Percentiles rank a stretch among this genome's conserved stretches.
Conservation (phyloP, 306 rosid species). For the Notholithocarpus densiflorus region DNA sequence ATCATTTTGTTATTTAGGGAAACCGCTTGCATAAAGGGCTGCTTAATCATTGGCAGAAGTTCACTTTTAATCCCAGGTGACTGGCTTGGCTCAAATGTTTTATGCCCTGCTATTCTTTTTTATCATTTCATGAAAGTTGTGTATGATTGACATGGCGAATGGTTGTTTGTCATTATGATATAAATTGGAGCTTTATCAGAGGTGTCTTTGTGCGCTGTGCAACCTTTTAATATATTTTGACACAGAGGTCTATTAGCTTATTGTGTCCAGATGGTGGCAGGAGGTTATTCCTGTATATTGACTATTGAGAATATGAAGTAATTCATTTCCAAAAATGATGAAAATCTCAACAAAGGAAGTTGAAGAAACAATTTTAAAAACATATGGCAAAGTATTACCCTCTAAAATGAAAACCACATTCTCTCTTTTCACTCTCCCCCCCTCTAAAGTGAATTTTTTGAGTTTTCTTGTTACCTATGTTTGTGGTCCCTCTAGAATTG, state of each 20-base stretch:
- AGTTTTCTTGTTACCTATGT: not conserved
- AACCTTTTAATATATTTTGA: too few relatives aligned
- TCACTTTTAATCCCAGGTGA: slow-evolving; percentile 96
- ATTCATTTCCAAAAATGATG: not conserved
- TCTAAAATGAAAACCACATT: too few relatives aligned
- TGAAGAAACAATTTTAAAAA: not conserved
- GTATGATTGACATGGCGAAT: not conserved
- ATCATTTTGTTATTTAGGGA: slow-evolving; percentile 49
- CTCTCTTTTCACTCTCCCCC: too few relatives aligned
- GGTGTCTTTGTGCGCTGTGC: not conserved
- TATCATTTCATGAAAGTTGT: slow-evolving; percentile 3
- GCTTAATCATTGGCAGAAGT: slow-evolving; percentile 89
- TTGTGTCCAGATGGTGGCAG: not conserved
- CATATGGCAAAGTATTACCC: not conserved
- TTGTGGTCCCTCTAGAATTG: not conserved
- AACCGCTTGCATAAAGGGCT: slow-evolving; percentile 91
- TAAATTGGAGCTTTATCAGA: not conserved
- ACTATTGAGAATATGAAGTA: not conserved
- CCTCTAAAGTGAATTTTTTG: not conserved
- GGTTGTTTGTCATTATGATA: not conserved
- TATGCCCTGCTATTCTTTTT: not conserved
- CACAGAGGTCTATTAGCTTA: not conserved
- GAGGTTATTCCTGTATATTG: not conserved
- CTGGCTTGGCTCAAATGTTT: slow-evolving; percentile 29
- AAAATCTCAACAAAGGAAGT: not conserved